Evolutionary conservation across 139 green algal genomes (phyloP).

Genomic region (Chlorella sp.): DNA sequence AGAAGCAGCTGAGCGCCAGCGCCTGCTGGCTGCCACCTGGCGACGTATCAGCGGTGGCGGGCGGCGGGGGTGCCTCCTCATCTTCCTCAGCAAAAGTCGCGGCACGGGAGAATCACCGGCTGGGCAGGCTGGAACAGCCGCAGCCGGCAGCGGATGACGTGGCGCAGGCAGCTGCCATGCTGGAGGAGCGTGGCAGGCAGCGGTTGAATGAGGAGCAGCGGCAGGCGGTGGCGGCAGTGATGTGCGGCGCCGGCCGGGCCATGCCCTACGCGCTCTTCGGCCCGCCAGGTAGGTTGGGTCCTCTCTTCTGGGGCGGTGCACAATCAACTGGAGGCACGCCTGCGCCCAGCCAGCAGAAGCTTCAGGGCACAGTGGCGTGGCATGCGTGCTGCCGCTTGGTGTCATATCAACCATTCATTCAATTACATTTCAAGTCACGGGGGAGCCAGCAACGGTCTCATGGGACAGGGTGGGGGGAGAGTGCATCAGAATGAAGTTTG

Average conservation of each 20-base stretch:
- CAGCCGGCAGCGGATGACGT: not conserved
- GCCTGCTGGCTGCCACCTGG: slow-evolving; percentile 24
- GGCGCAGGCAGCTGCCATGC: not conserved
- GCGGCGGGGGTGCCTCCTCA: not conserved
- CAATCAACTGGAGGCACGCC: no score
- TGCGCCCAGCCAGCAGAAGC: no score
- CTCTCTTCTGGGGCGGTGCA: no score
- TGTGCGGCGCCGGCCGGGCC: slow-evolving; percentile 43
- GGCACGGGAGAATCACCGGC: not conserved
- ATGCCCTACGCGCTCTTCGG: slow-evolving; percentile 69
- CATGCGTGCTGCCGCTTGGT: no score
- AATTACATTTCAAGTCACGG: no score
- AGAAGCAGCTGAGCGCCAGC: not conserved
- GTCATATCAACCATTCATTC: no score
- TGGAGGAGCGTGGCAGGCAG: slow-evolving; percentile 4
- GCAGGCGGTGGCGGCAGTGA: slow-evolving; percentile 55
- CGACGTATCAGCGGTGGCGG: no score
- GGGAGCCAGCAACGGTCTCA: no score
- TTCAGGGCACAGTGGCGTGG: no score
- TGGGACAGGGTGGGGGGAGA: no score
- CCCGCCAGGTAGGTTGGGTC: slow-evolving; percentile 52
- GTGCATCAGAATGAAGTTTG: no score
- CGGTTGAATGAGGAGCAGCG: slow-evolving; percentile 74
- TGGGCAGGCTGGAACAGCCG: not conserved
- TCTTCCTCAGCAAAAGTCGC: not conserved